A percentile compares a stretch with the other conserved stretches of the same genome.
These are phyloP conservation scores for Chrysanthemum lavandulifolium DNA, from an alignment of 129 eudicot genomes.

Conservation along the genomic window DNA sequence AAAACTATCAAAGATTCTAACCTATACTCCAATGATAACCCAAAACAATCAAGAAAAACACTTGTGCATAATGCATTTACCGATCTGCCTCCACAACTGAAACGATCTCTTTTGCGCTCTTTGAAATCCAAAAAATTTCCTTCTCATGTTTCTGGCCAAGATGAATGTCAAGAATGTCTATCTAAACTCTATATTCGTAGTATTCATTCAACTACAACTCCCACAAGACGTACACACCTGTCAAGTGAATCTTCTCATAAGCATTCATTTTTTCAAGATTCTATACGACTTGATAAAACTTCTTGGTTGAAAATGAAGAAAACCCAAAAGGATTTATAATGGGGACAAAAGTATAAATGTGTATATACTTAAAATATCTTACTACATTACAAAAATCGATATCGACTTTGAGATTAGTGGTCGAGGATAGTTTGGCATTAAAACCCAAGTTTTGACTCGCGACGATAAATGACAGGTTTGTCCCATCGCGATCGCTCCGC, in stretches of 20 bases:
- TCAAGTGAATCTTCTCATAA: conserved; percentile 18
- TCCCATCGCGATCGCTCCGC: too few relatives aligned
- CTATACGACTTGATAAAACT: background rate
- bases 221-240: conserved; percentile 3
- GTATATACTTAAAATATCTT: too few relatives aligned
- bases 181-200: conserved; percentile 12
- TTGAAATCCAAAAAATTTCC: conserved; percentile 33
- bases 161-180: conserved; percentile 27
- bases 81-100: conserved; percentile 36
- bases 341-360: too few relatives aligned
- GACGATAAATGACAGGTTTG: too few relatives aligned
- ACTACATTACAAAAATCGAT: too few relatives aligned
- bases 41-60: conserved; percentile 29
- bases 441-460: too few relatives aligned
- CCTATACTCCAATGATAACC: conserved; percentile 22
- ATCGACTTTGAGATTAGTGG: too few relatives aligned
- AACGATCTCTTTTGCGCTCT: conserved; percentile 39
- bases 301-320: too few relatives aligned
- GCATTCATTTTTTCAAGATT: conserved; percentile 8
- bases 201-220: conserved; percentile 14
- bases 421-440: too few relatives aligned
- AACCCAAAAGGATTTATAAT: too few relatives aligned
- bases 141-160: conserved; percentile 14
- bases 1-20: conserved; percentile 25
- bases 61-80: conserved; percentile 32